Conservation (phyloP, 164 flowering plant species). For the Warburgia ugandensis region DNA sequence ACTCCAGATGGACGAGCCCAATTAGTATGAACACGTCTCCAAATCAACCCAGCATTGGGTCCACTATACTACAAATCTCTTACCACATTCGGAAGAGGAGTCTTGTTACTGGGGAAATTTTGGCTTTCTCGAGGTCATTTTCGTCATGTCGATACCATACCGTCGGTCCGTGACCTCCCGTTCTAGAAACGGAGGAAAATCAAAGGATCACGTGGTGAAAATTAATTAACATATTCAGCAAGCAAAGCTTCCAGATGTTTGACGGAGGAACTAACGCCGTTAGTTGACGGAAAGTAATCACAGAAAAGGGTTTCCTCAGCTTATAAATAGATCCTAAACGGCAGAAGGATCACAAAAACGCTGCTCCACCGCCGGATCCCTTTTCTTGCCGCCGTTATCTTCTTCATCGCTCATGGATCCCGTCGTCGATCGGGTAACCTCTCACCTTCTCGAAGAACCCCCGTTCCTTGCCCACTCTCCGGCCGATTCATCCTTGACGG, state of each 20-base stretch:
- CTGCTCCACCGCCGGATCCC: not conserved
- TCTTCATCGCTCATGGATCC: slow-evolving; percentile 9
- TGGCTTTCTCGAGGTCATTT: not conserved
- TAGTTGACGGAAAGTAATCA: slow-evolving; percentile 7
- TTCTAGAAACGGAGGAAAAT: too few species aligned
- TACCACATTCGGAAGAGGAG: too few species aligned
- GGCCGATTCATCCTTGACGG: slow-evolving; percentile 3
- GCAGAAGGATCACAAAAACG: not conserved
- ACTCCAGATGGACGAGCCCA: too few species aligned
- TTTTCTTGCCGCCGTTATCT: not conserved
- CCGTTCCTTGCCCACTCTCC: slow-evolving; percentile 4
- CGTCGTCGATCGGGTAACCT: slow-evolving; percentile 8
- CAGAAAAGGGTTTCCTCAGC: not conserved
- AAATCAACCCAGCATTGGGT: too few species aligned
- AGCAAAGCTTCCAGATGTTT: not conserved
- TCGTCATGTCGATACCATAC: too few species aligned
- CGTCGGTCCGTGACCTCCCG: too few species aligned
- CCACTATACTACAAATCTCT: too few species aligned
- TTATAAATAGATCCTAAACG: not conserved
- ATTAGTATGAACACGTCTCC: too few species aligned
- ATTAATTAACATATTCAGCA: too few species aligned
- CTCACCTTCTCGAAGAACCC: slow-evolving; percentile 12
- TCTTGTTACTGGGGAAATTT: not conserved
- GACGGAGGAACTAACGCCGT: slow-evolving; percentile 2
- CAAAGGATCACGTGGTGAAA: too few species aligned